These are phyloP conservation scores for Hymenoscyphus repandus DNA, from an alignment of 2,329 filamentous ascomycete genomes.

Conservation along the genomic window DNA sequence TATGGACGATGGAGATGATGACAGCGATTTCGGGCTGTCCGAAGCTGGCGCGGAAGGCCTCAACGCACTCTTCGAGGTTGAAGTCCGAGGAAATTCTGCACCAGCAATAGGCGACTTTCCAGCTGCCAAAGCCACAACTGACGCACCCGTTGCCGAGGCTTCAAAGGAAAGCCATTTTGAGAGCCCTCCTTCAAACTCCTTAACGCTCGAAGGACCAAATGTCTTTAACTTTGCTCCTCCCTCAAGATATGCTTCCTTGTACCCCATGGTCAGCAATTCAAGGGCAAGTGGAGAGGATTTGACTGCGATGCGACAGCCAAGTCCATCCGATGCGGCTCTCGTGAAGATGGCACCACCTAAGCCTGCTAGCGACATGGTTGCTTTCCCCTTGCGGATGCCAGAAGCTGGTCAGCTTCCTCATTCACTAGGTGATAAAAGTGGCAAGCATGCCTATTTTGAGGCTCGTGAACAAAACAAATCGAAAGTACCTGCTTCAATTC, in stretches of 20 bases:
- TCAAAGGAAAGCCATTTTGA: not conserved
- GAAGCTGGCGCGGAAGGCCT: constrained; percentile 23
- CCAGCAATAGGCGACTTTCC: not conserved
- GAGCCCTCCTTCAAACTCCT: no score
- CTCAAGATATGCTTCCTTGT: not conserved
- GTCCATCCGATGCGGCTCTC: constrained; percentile 36
- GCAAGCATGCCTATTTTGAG: constrained; percentile 29
- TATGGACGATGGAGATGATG: constrained; percentile 10
- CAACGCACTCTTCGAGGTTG: constrained; percentile 18
- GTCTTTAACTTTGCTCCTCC: not conserved
- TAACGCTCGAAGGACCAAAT: no score
- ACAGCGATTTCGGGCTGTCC: constrained; percentile 24
- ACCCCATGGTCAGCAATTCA: not conserved
- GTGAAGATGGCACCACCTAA: constrained; percentile 23
- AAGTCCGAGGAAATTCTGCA: not conserved
- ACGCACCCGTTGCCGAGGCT: not conserved
- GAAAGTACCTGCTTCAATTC: constrained; percentile 9
- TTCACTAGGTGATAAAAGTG: constrained; percentile 24
- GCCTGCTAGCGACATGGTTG: not conserved
- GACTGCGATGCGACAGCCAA: constrained; percentile 24
- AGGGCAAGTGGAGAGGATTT: not conserved
- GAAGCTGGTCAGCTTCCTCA: constrained; percentile 10
- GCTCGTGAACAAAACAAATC: constrained; percentile 29
- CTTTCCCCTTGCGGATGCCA: not conserved
- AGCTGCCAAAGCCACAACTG: not conserved